Base-by-base conservation (phyloP, 139 green algal species). In the Chlorella sp. region DNA sequence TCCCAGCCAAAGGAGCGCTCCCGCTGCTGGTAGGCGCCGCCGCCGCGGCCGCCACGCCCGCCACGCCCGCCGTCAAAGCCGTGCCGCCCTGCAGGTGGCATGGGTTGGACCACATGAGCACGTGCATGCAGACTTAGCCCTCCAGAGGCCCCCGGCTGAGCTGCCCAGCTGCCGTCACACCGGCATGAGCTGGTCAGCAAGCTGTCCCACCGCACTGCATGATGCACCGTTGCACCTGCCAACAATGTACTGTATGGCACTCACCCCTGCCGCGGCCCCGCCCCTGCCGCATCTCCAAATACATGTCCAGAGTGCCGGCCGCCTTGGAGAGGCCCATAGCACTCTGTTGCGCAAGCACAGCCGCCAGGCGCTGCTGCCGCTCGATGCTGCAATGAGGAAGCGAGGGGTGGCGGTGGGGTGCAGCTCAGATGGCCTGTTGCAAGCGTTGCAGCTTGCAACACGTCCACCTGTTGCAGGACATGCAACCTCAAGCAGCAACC, bases 241-340 rank as follows among this genome's bases (percentile, higher is more conserved):
- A 18, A 26, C n/a, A n/a, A n/a, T n/a, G n/a, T n/a, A n/a, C n/a
- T n/a, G n/a, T n/a, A n/a, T n/a, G n/a, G 36, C 68, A 34, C 71
- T 63, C 80, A 71, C 60, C 74, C 63, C 75, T 36, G 34, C 62
- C 62, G 20, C 55, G n/a, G 44, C 67, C 63, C 12, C 39, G 21
- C 51, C 67, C 21, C 20, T 32, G 21, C 76, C 26, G 25, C 84
- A 88, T 67, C 34, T 84, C 68, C 21, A 85, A 4, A 13, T 75
- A 67, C 86, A 90, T 73, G 51, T 90, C 86, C 32, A 85, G 38
- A 3, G 86, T 90, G 12, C 86, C 86, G 6, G 86, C 86, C 9
- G 73, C 71, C 51, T 72, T 85, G 39, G 34, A 63, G 11, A 90
- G 65, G 0, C 86, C 86, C 86, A 90, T 88, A 26, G 41, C 63